A percentile compares a stretch with the other conserved stretches of the same genome.
Conservation (phyloP, 495 filamentous ascomycete genomes). For the Pseudevernia furfuracea region DNA sequence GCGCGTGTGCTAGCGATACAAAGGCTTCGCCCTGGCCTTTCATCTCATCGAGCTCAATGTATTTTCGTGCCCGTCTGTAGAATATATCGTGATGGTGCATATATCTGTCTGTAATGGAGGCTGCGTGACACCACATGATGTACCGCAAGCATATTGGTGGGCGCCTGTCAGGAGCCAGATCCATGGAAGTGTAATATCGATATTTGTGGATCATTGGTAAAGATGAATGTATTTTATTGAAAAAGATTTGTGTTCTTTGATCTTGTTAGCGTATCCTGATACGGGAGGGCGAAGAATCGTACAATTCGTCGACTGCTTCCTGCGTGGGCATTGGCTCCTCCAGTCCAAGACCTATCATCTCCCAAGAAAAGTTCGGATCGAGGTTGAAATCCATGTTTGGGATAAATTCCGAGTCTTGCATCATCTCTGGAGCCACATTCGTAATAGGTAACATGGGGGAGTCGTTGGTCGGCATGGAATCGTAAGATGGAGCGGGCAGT, state of each 20-base stretch:
- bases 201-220: conserved; percentile 83
- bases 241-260: conserved; percentile 72
- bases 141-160: conserved; percentile 87
- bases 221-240: conserved; percentile 80
- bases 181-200: conserved; percentile 76
- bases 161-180: conserved; percentile 72
- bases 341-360: conserved; percentile 88
- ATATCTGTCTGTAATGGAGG: conserved; percentile 75
- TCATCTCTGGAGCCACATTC: conserved; percentile 23
- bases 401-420: conserved; percentile 17
- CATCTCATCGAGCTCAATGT: conserved; percentile 82
- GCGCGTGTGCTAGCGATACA: conserved; percentile 71
- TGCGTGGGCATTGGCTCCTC: conserved; percentile 85
- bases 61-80: conserved; percentile 81
- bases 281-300: conserved; percentile 29
- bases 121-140: conserved; percentile 86
- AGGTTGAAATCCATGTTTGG: conserved; percentile 24
- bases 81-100: conserved; percentile 68
- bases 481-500: conserved; percentile 21
- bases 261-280: conserved; percentile 19
- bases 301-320: conserved; percentile 88
- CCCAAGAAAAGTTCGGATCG: conserved; percentile 58
- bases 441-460: conserved; percentile 24
- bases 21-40: conserved; percentile 85
- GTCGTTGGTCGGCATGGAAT: conserved; percentile 25